Conservation (phyloP, 306 rosid genomes). For the Gastrolobium bilobum region DNA sequence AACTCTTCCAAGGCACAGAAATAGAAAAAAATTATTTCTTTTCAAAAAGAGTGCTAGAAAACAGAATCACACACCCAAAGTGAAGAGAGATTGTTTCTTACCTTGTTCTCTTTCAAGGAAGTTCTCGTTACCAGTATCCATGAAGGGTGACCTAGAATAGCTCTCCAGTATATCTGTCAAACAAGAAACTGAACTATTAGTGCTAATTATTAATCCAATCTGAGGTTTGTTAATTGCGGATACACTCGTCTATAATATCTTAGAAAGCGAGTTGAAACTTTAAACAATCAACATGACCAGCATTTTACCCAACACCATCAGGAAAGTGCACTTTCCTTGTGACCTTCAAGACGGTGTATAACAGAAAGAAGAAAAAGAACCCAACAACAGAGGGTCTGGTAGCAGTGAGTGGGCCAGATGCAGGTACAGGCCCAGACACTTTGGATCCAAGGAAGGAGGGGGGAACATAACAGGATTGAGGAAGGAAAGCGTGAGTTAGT, state of each 20-base stretch:
- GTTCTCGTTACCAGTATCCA: constrained; percentile 70
- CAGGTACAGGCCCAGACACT: too few species aligned
- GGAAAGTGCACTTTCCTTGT: background rate
- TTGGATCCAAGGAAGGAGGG: too few species aligned
- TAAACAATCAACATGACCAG: constrained; percentile 2
- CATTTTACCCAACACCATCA: constrained; percentile 24
- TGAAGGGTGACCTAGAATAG: constrained; percentile 80
- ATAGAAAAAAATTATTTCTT: too few species aligned
- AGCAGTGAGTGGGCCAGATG: too few species aligned
- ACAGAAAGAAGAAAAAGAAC: too few species aligned
- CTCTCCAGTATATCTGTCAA: constrained; percentile 84
- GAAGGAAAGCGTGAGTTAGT: too few species aligned
- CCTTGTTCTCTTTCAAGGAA: constrained; percentile 85
- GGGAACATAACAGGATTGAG: too few species aligned
- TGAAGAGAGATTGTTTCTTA: constrained; percentile 45
- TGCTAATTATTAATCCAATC: constrained; percentile 4
- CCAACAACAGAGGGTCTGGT: too few species aligned
- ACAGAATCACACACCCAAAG: too few species aligned
- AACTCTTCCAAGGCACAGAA: too few species aligned
- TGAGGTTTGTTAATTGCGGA: constrained; percentile 17
- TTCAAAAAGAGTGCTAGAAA: too few species aligned
- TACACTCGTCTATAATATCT: constrained; percentile 9
- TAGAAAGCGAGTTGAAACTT: constrained; percentile 8
- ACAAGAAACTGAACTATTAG: constrained; percentile 37
- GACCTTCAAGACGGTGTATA: too few species aligned